Conservation (phyloP, 2,329 filamentous ascomycete species). For the Elsinoe ampelina region DNA sequence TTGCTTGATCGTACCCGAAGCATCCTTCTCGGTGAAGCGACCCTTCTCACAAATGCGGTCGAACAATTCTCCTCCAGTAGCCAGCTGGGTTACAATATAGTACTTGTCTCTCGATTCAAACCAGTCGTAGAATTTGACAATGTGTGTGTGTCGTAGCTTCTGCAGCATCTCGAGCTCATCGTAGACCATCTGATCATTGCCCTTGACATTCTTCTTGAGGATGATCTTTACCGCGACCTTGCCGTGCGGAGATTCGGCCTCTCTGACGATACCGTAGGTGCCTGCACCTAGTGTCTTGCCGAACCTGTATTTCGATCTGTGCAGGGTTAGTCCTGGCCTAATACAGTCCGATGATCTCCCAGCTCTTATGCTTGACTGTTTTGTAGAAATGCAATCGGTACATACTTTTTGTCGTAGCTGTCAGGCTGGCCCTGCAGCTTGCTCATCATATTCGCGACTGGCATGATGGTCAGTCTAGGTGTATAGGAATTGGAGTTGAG, state of each 20-base stretch:
- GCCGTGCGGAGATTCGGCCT: slow-evolving; percentile 75
- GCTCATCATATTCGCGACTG: slow-evolving; percentile 85
- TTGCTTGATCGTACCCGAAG: slow-evolving; percentile 88
- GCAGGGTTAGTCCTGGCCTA: neutral
- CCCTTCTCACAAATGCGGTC: slow-evolving; percentile 97
- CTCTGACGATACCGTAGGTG: slow-evolving; percentile 95
- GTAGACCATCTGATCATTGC: slow-evolving; percentile 97
- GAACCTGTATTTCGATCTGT: slow-evolving; percentile 77
- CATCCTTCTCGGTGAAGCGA: slow-evolving; percentile 97
- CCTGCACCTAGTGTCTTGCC: slow-evolving; percentile 90
- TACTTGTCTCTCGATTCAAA: slow-evolving; percentile 99
- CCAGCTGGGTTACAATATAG: slow-evolving; percentile 96
- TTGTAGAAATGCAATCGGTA: slow-evolving; percentile 13
- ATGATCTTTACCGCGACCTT: slow-evolving; percentile 98
- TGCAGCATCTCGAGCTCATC: slow-evolving; percentile 94
- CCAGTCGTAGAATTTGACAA: slow-evolving; percentile 97
- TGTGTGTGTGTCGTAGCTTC: slow-evolving; percentile 82
- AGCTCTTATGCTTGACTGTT: slow-evolving; percentile 19
- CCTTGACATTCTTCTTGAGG: slow-evolving; percentile 97
- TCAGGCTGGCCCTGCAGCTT: slow-evolving; percentile 94
- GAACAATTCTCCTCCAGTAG: slow-evolving; percentile 91
- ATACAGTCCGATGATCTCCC: slow-evolving; percentile 18
- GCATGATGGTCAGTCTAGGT: slow-evolving; percentile 3
- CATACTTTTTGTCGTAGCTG: slow-evolving; percentile 96
- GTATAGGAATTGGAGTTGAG: neutral